Percentiles rank a stretch among this genome's conserved stretches.
These are phyloP conservation scores for Trichoderma sp. DNA, from an alignment of 2,329 filamentous ascomycete species.

Conservation along the genomic window DNA sequence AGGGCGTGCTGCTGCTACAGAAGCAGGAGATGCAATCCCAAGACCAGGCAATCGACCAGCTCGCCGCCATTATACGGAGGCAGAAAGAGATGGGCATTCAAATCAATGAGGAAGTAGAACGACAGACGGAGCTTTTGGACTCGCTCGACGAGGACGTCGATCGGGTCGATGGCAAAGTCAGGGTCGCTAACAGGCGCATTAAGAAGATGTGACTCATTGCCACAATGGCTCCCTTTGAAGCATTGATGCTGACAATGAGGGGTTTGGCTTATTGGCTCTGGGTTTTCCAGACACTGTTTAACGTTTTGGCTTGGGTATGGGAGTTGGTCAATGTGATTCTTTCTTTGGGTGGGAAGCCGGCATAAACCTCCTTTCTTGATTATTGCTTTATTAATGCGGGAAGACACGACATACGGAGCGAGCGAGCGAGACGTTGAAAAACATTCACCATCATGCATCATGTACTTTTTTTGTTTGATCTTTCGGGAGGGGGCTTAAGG, in stretches of 20 bases:
- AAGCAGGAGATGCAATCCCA: conserved; percentile 73
- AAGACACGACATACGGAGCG: not conserved
- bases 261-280: conserved; percentile 37
- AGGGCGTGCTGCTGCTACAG: conserved; percentile 72
- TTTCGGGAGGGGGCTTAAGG: not conserved
- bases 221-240: conserved; percentile 30
- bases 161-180: conserved; percentile 66
- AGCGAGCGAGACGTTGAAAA: conserved; percentile 8
- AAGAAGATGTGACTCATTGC: conserved; percentile 59
- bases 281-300: conserved; percentile 28
- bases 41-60: conserved; percentile 68
- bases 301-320: conserved; percentile 33
- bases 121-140: conserved; percentile 71
- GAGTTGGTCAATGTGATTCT: conserved; percentile 32
- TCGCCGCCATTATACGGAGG: conserved; percentile 68
- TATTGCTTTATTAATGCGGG: not conserved
- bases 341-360: conserved; percentile 24
- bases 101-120: conserved; percentile 72
- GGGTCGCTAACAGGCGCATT: conserved; percentile 71
- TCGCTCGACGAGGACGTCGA: conserved; percentile 67
- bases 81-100: conserved; percentile 77
- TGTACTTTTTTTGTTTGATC: not conserved
- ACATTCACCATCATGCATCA: not conserved
- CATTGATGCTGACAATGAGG: conserved; percentile 33
- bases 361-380: not conserved